A percentile compares a stretch with the other conserved stretches of the same genome.
phyloP scores from a whole-genome alignment of 2,329 filamentous ascomycete genomes.

The Aspergillus tanneri region DNA sequence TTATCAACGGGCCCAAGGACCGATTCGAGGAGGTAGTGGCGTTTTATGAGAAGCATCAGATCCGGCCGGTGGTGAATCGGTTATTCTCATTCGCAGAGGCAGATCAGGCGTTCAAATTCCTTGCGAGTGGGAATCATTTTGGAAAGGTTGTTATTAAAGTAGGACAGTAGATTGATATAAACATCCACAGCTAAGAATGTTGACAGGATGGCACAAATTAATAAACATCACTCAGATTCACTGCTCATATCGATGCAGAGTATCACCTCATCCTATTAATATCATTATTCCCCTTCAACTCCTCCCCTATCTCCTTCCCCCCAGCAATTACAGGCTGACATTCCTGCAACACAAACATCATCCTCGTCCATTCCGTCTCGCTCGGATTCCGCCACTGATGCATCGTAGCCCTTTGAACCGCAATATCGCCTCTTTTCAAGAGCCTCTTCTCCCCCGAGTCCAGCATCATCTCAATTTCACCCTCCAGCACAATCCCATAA shows the following conservation, averaged over 20 bases:
- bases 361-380: constrained; percentile 49
- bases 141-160: constrained; percentile 57
- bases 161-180: constrained; percentile 1
- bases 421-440: constrained; percentile 55
- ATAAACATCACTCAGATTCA: background rate
- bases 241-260: too few species aligned
- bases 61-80: constrained; percentile 52
- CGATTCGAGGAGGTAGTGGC: constrained; percentile 44
- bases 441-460: constrained; percentile 52
- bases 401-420: constrained; percentile 56
- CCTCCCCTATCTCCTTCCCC: constrained; percentile 26
- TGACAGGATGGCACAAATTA: background rate
- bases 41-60: constrained; percentile 35
- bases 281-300: constrained; percentile 17
- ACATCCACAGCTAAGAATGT: background rate
- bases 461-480: constrained; percentile 52
- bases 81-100: constrained; percentile 54
- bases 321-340: constrained; percentile 23
- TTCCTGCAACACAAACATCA: constrained; percentile 41
- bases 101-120: constrained; percentile 55
- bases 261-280: background rate
- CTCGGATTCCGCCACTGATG: constrained; percentile 56
- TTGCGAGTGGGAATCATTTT: constrained; percentile 54
- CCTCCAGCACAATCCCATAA: constrained; percentile 57
- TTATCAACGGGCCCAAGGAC: constrained; percentile 63